Conservation (phyloP, 179 eudicot species). For the Beta corolliflora region DNA sequence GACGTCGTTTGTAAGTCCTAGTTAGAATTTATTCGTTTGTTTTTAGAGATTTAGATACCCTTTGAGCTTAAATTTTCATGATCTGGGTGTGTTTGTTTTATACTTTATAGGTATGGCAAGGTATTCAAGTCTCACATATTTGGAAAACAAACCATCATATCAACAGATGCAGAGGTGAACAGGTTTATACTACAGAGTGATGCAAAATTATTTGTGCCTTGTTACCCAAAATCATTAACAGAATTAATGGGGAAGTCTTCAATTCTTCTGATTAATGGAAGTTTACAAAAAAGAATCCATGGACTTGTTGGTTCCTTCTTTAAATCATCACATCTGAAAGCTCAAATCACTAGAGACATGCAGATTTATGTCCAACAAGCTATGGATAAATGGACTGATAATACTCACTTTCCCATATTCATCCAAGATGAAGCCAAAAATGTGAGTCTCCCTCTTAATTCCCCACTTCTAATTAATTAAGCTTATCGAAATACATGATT, state of each 20-base stretch:
- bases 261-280: conserved; percentile 74
- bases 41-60: conserved; percentile 23
- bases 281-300: conserved; percentile 80
- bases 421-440: conserved; percentile 80
- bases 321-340: conserved; percentile 72
- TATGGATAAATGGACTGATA: conserved; percentile 57
- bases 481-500: neutral
- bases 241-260: conserved; percentile 88
- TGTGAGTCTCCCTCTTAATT: conserved; percentile 41
- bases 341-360: conserved; percentile 72
- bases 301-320: conserved; percentile 82
- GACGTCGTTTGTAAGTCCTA: conserved; percentile 70
- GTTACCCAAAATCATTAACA: conserved; percentile 81
- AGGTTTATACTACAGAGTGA: conserved; percentile 73
- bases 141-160: conserved; percentile 77
- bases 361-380: conserved; percentile 49
- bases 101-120: too few species aligned
- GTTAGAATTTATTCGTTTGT: neutral
- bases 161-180: conserved; percentile 94
- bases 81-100: too few species aligned
- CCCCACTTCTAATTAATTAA: too few species aligned
- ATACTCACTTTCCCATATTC: conserved; percentile 44
- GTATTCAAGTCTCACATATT: conserved; percentile 96
- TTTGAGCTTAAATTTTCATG: too few species aligned
- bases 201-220: conserved; percentile 70